These are phyloP conservation scores for Blastobotrys capitulatus DNA, from an alignment of 1,139 yeast genomes.

Conservation along the genomic window DNA sequence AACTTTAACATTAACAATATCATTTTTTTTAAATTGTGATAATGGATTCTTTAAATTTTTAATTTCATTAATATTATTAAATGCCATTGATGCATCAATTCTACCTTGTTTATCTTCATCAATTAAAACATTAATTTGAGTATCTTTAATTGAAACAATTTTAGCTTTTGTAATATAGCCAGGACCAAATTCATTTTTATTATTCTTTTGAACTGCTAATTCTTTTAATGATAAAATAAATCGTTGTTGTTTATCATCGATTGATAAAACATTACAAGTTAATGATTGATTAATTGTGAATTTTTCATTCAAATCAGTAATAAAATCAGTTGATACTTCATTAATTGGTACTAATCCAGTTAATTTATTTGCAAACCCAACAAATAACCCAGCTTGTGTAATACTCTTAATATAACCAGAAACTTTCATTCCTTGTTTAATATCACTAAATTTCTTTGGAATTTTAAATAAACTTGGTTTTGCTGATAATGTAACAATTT, in stretches of 20 bases:
- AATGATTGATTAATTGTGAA: constrained; percentile 65
- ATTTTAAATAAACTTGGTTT: constrained; percentile 66
- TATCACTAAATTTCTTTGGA: constrained; percentile 55
- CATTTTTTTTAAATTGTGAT: constrained; percentile 50
- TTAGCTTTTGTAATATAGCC: constrained; percentile 60
- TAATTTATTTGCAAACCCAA: constrained; percentile 72
- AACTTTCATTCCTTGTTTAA: constrained; percentile 41
- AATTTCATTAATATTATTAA: constrained; percentile 51
- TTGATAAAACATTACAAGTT: constrained; percentile 37
- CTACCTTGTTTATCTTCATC: constrained; percentile 81
- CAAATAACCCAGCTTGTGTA: constrained; percentile 70
- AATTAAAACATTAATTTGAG: constrained; percentile 69
- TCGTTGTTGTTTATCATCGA: constrained; percentile 53
- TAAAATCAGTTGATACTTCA: constrained; percentile 55
- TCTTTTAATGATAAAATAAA: constrained; percentile 66
- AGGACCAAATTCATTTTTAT: constrained; percentile 47
- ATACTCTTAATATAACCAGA: constrained; percentile 75
- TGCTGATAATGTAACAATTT: constrained; percentile 55
- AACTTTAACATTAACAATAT: constrained; percentile 55
- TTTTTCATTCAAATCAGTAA: constrained; percentile 47
- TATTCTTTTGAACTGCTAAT: constrained; percentile 39
- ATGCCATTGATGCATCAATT: constrained; percentile 69
- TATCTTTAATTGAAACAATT: constrained; percentile 59
- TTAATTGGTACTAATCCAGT: constrained; percentile 82
- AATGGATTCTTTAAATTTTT: constrained; percentile 57